Conservation (phyloP, 352 stramenopile genomes). For the Phytophthora multivora region DNA sequence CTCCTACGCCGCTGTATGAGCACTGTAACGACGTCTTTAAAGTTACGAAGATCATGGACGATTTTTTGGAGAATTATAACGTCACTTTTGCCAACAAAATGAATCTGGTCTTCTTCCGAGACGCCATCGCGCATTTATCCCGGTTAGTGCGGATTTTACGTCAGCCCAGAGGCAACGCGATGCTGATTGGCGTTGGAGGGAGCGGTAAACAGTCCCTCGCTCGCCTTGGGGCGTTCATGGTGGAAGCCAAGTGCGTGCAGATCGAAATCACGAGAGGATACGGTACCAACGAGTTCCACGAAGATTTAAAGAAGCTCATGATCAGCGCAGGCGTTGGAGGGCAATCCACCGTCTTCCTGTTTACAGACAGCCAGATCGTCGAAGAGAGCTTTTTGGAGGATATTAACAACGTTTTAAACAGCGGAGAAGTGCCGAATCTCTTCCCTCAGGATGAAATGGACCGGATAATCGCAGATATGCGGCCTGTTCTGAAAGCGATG, state of each 20-base stretch:
- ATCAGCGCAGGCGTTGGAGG: slow-evolving; percentile 90
- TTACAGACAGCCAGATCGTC: slow-evolving; percentile 96
- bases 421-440: slow-evolving; percentile 95
- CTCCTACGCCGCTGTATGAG: slow-evolving; percentile 83
- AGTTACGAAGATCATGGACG: slow-evolving; percentile 88
- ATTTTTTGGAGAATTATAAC: slow-evolving; percentile 96
- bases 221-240: slow-evolving; percentile 90
- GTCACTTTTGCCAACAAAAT: slow-evolving; percentile 93
- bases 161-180: slow-evolving; percentile 94
- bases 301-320: slow-evolving; percentile 95
- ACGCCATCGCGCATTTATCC: slow-evolving; percentile 91
- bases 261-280: slow-evolving; percentile 95
- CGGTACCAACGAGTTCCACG: slow-evolving; percentile 88
- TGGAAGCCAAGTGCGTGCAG: slow-evolving; percentile 90
- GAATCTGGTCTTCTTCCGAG: slow-evolving; percentile 96
- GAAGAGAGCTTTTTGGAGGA: slow-evolving; percentile 96
- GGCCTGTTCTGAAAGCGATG: slow-evolving; percentile 84
- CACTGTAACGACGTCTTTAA: slow-evolving; percentile 81
- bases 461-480: slow-evolving; percentile 93
- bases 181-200: slow-evolving; percentile 95
- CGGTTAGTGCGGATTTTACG: slow-evolving; percentile 91
- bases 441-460: slow-evolving; percentile 94
- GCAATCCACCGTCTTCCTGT: slow-evolving; percentile 88
- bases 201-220: slow-evolving; percentile 94
- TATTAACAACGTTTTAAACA: slow-evolving; percentile 97